These are phyloP conservation scores for Huntiella decipiens DNA, from an alignment of 2,329 filamentous ascomycete genomes.

Conservation along the genomic window DNA sequence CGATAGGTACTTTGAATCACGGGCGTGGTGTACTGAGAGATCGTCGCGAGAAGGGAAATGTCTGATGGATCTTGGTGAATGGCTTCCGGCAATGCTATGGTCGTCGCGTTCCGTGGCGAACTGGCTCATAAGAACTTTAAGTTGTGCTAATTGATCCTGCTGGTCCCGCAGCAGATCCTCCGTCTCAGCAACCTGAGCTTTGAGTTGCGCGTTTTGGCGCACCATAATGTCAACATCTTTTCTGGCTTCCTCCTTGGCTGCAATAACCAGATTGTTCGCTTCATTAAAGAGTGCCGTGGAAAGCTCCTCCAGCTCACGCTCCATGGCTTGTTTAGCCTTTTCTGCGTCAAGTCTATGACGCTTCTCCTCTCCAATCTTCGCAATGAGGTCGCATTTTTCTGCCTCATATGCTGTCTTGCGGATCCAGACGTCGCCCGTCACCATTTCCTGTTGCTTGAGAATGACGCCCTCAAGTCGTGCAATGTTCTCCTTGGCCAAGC, in stretches of 20 bases:
- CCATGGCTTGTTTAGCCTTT: conserved; percentile 71
- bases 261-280: conserved; percentile 86
- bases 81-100: conserved; percentile 41
- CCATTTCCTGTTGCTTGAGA: conserved; percentile 50
- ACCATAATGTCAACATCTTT: conserved; percentile 64
- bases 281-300: conserved; percentile 93
- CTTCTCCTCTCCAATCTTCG: conserved; percentile 45
- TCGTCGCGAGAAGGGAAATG: conserved; percentile 40
- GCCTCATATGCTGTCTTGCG: conserved; percentile 53
- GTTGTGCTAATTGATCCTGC: conserved; percentile 77
- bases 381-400: conserved; percentile 44
- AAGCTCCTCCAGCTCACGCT: conserved; percentile 76
- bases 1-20: conserved; percentile 14
- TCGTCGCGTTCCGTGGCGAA: conserved; percentile 61
- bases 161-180: conserved; percentile 73
- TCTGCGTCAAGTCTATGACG: conserved; percentile 45
- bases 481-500: conserved; percentile 48
- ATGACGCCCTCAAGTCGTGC: conserved; percentile 45
- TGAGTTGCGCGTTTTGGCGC: conserved; percentile 74
- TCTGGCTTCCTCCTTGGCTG: conserved; percentile 74
- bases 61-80: conserved; percentile 54
- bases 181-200: conserved; percentile 67
- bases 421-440: conserved; percentile 58
- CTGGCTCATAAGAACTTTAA: conserved; percentile 83
- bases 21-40: conserved; percentile 13